phyloP scores from a whole-genome alignment of 768 basidiomycete species.

The Daedaleopsis sinensis region DNA sequence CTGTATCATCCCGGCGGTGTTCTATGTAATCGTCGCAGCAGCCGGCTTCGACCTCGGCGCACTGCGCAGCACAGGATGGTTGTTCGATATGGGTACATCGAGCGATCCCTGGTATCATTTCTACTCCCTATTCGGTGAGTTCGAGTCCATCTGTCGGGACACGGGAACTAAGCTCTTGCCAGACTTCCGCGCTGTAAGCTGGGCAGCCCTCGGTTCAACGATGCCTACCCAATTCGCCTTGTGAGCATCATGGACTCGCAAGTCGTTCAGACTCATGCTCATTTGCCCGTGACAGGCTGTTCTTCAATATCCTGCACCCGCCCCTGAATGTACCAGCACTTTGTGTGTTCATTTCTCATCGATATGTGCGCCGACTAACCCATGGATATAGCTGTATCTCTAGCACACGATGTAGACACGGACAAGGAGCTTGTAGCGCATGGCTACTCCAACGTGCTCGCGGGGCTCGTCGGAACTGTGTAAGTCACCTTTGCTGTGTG shows the following conservation, averaged over 20 bases:
- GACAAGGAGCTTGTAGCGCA: constrained; percentile 92
- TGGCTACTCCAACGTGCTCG: constrained; percentile 86
- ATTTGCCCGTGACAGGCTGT: constrained; percentile 49
- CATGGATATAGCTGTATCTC: constrained; percentile 67
- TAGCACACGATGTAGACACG: constrained; percentile 88
- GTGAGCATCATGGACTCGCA: constrained; percentile 48
- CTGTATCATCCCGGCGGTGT: constrained; percentile 74
- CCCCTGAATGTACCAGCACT: constrained; percentile 90
- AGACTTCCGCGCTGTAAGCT: constrained; percentile 68
- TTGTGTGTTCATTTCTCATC: constrained; percentile 45
- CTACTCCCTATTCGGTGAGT: constrained; percentile 76
- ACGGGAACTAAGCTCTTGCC: background rate
- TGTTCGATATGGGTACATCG: constrained; percentile 73
- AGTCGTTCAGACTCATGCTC: constrained; percentile 1
- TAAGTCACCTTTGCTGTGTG: constrained; percentile 40
- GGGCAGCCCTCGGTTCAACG: constrained; percentile 73
- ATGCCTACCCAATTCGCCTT: constrained; percentile 94
- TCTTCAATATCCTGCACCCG: constrained; percentile 85
- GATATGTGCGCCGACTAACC: background rate
- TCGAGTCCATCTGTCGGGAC: background rate
- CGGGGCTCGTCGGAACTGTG: constrained; percentile 83
- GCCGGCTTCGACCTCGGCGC: constrained; percentile 59
- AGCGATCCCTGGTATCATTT: constrained; percentile 78
- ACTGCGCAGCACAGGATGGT: constrained; percentile 75
- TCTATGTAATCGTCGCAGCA: constrained; percentile 78